Base-by-base conservation (phyloP, 768 basidiomycete species). In the Naganishia randhawae region DNA sequence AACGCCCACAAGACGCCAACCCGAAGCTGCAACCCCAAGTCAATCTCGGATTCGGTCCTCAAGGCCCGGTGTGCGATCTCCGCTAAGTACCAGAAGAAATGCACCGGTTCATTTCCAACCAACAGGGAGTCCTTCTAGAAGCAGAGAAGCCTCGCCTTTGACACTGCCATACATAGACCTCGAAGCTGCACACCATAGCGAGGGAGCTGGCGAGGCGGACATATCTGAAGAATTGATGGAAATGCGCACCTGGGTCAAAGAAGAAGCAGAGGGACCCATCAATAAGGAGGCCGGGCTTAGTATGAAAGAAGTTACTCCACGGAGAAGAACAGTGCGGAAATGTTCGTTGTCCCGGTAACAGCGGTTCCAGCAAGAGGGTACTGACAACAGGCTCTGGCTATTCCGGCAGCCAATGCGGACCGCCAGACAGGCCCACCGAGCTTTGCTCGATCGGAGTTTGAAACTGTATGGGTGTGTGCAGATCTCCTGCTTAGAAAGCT, bases 381-480 rank as follows among this genome's bases (percentile, higher is more conserved):
- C 31, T 55, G 33, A 55, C 16, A 13, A 33, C 9, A 22, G 22
- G 2, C 35, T 22, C 33, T 35, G 41, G 57, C 57, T 16, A 29
- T 41, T 33, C 54, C 54, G 25, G 27, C 13, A 16, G 35, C 2
- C 11, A 3, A 37, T 17, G 14, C 33, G 2, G 39, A 39, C 13
- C 8, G 22, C 4, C 37, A 25, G 10, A 22, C 27, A 11, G 5
- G 57, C 5, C 53, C 66, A 2, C 66, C 66, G 14, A 67, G 66
- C 32, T 67, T 67, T 35, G 66, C 66, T 54, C 51, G 66, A 48
- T 57, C 66, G 27, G 66, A 67, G 39, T 67, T 67, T 35, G 66
- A 67, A 61, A 67, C 66, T 7, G 66, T 67, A 19, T 32, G 66
- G 35, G 1, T 29, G 8, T n/a, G 11, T 14, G 1, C 19, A 32